Conservation (phyloP, 306 rosid genomes). For the Senna siamea region DNA sequence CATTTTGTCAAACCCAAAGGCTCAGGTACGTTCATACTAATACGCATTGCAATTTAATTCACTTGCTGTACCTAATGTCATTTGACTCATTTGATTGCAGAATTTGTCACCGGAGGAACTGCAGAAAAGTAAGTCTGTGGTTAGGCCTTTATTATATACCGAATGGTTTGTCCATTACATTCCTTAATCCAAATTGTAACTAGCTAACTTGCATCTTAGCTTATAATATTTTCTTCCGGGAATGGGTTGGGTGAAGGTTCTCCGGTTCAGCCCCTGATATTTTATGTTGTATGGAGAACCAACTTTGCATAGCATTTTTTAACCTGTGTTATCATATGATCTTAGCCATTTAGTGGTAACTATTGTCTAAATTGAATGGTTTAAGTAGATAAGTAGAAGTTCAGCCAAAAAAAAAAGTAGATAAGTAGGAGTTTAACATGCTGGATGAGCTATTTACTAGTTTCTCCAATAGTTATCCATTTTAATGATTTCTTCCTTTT, state of each 20-base stretch:
- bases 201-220: constrained; percentile 22
- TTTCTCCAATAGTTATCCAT: constrained; percentile 19
- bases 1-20: constrained; percentile 79
- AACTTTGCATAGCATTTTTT: constrained; percentile 11
- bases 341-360: not conserved
- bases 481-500: constrained; percentile 2
- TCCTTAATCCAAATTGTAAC: constrained; percentile 25
- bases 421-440: not conserved
- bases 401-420: constrained; percentile 11
- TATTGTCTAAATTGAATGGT: constrained; percentile 24
- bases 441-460: constrained; percentile 18
- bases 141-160: not conserved
- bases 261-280: not conserved
- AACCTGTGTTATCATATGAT: constrained; percentile 16
- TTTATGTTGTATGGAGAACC: constrained; percentile 17
- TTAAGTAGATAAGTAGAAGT: not conserved
- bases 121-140: constrained; percentile 68
- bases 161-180: constrained; percentile 5
- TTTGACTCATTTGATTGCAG: constrained; percentile 56
- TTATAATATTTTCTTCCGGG: constrained; percentile 14
- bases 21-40: constrained; percentile 51
- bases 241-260: constrained; percentile 20
- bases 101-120: constrained; percentile 82
- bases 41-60: constrained; percentile 6
- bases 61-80: constrained; percentile 25